Evolutionary conservation across 2,329 filamentous ascomycete species (phyloP).

Genomic region (Ambrosiella cleistominuta): DNA sequence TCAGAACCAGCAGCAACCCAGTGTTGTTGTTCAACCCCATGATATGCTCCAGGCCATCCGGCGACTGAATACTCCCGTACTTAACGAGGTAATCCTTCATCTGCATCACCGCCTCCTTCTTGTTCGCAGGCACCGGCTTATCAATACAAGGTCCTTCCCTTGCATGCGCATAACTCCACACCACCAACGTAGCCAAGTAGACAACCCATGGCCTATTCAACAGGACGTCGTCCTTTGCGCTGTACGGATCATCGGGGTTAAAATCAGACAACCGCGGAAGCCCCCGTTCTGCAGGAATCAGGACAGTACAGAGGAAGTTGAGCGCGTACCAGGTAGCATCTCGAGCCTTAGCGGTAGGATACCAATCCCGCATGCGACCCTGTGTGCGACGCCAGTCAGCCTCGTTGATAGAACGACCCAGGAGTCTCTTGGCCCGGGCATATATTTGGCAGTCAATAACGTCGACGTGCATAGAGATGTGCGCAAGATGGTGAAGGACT

Average conservation of each 20-base stretch:
- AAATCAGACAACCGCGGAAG: slow-evolving; percentile 18
- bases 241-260: slow-evolving; percentile 37
- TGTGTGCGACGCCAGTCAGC: slow-evolving; percentile 67
- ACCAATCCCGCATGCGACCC: slow-evolving; percentile 83
- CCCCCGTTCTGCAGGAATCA: slow-evolving; percentile 37
- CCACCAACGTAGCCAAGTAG: slow-evolving; percentile 79
- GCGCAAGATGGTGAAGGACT: slow-evolving; percentile 80
- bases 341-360: slow-evolving; percentile 67
- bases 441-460: slow-evolving; percentile 97
- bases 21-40: slow-evolving; percentile 68
- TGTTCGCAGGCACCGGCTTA: slow-evolving; percentile 34
- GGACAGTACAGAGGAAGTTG: slow-evolving; percentile 71
- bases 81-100: slow-evolving; percentile 65
- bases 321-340: slow-evolving; percentile 88
- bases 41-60: slow-evolving; percentile 58
- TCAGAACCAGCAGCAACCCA: slow-evolving; percentile 63
- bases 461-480: slow-evolving; percentile 96
- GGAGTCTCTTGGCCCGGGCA: slow-evolving; percentile 65
- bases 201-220: slow-evolving; percentile 89
- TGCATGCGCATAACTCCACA: slow-evolving; percentile 90
- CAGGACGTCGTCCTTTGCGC: slow-evolving; percentile 71
- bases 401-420: slow-evolving; percentile 69
- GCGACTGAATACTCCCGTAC: slow-evolving; percentile 53
- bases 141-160: slow-evolving; percentile 58
- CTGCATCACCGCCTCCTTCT: slow-evolving; percentile 50